These are phyloP conservation scores for Ashbya aceris DNA, from an alignment of 1,139 yeast genomes.

Conservation along the genomic window DNA sequence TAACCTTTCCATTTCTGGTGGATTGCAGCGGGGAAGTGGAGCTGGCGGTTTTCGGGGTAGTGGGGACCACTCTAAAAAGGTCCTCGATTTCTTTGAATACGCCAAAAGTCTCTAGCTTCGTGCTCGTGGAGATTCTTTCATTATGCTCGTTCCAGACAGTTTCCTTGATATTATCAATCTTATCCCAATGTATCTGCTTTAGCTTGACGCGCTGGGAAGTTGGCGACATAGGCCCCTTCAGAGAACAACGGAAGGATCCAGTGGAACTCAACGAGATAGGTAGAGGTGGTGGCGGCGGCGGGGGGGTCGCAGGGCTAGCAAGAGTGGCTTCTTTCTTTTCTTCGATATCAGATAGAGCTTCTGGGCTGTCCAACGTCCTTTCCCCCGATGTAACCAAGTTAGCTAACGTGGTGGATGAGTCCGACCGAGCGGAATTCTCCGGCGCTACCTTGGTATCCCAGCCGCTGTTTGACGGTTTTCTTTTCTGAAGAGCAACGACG, in stretches of 20 bases:
- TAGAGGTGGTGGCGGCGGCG: conserved; percentile 19
- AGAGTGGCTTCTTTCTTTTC: too few relatives aligned
- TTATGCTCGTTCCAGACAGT: conserved; percentile 73
- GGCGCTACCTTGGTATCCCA: too few relatives aligned
- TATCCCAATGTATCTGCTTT: conserved; percentile 96
- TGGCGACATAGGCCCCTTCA: background rate
- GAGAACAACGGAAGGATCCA: background rate
- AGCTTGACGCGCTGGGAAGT: conserved; percentile 33
- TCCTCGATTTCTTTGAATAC: conserved; percentile 69
- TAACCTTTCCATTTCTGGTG: conserved; percentile 33
- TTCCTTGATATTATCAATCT: conserved; percentile 54
- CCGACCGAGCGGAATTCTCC: too few relatives aligned
- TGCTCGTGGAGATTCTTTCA: conserved; percentile 42
- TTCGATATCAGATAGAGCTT: too few relatives aligned
- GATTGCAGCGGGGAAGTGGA: background rate
- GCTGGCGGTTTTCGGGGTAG: conserved; percentile 41
- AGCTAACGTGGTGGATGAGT: too few relatives aligned
- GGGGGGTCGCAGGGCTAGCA: conserved; percentile 5
- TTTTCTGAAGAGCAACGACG: background rate
- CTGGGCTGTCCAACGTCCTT: too few relatives aligned
- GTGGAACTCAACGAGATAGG: conserved; percentile 4
- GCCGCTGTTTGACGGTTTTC: too few relatives aligned
- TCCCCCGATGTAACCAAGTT: too few relatives aligned
- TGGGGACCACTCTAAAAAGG: conserved; percentile 40
- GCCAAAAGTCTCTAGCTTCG: conserved; percentile 52